Evolutionary conservation across 179 eudicot genomes (phyloP).

Genomic region (Beta corolliflora): DNA sequence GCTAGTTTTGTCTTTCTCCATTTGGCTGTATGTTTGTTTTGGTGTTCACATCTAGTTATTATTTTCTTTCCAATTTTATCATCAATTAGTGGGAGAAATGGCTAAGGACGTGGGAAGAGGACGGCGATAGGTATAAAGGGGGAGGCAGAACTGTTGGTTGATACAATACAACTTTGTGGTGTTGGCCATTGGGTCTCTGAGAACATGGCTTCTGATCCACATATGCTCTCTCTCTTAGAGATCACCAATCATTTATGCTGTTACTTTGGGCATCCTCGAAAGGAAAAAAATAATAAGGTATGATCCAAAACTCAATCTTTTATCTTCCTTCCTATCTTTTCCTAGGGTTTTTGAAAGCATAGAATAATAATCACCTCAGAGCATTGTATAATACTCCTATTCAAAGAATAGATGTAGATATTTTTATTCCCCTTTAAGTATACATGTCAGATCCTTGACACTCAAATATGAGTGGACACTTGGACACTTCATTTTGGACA

Average conservation of each 20-base stretch:
- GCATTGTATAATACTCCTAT: no score
- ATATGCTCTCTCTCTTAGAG: conserved; percentile 35
- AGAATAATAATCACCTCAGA: no score
- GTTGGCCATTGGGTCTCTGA: conserved; percentile 33
- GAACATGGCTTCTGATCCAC: conserved; percentile 33
- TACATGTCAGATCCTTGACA: no score
- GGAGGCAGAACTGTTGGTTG: conserved; percentile 56
- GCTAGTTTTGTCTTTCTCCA: background rate
- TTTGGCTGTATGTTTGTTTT: background rate
- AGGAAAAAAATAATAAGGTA: conserved; percentile 36
- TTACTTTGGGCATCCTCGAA: conserved; percentile 34
- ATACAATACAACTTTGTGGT: conserved; percentile 47
- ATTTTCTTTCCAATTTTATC: background rate
- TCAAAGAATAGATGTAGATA: no score
- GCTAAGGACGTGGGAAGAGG: conserved; percentile 59
- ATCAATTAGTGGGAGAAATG: conserved; percentile 68
- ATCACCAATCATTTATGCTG: conserved; percentile 47
- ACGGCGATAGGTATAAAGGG: conserved; percentile 44
- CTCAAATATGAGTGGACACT: no score
- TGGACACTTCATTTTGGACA: no score
- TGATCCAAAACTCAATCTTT: background rate
- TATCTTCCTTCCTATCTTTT: background rate
- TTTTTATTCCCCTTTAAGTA: no score
- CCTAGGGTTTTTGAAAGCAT: background rate
- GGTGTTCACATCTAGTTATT: background rate